Conservation (phyloP, 805 yeast species). For the Myxozyma melibiosi region DNA sequence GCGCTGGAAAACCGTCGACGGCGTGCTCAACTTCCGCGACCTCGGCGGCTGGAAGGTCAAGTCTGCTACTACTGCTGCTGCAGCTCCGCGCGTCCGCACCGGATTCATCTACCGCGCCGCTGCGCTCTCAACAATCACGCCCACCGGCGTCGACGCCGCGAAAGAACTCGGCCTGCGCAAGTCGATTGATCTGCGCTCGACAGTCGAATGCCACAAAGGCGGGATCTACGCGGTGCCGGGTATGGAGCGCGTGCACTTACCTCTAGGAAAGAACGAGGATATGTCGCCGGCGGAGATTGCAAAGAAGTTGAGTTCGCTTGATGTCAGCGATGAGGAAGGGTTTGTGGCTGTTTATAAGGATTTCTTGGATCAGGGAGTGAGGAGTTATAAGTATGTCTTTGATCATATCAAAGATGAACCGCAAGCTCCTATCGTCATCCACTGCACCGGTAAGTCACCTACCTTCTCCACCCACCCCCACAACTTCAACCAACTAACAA, state of each 20-base stretch:
- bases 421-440: conserved; percentile 58
- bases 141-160: conserved; percentile 50
- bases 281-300: conserved; percentile 69
- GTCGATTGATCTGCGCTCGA: conserved; percentile 70
- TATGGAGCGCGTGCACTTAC: conserved; percentile 53
- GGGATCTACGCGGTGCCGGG: conserved; percentile 54
- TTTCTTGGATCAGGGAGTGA: conserved; percentile 54
- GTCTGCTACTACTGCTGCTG: background rate
- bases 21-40: conserved; percentile 74
- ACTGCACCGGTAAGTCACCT: conserved; percentile 49
- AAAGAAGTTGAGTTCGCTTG: conserved; percentile 45
- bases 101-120: conserved; percentile 67
- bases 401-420: conserved; percentile 58
- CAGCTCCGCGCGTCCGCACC: conserved; percentile 53
- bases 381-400: conserved; percentile 55
- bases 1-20: conserved; percentile 67
- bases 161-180: conserved; percentile 51
- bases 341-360: conserved; percentile 64
- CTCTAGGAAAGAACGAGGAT: conserved; percentile 58
- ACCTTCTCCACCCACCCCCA: background rate
- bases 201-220: conserved; percentile 50
- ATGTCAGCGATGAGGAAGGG: conserved; percentile 54
- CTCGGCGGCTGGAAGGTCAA: conserved; percentile 65
- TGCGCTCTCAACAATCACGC: conserved; percentile 55
- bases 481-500: background rate